phyloP scores from a whole-genome alignment of 1,284 basidiomycete species.

The Agaricales sp. region DNA sequence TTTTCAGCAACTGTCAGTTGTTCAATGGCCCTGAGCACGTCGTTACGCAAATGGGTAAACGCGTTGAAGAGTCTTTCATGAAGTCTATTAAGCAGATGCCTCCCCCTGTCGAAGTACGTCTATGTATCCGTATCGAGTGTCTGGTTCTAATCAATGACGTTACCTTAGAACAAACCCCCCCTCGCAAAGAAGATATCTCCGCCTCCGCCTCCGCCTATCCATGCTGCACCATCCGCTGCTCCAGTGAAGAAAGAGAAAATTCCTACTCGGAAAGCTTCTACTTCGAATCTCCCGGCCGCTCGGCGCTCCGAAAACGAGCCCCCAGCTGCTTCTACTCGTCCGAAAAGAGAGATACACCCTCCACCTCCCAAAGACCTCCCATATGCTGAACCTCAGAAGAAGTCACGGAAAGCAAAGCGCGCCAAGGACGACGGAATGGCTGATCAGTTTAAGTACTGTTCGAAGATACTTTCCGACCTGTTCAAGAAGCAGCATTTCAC shows the following conservation, averaged over 20 bases:
- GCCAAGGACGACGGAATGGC: constrained; percentile 60
- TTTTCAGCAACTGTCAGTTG: constrained; percentile 81
- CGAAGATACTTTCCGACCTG: constrained; percentile 69
- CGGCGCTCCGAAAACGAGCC: constrained; percentile 59
- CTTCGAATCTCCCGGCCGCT: constrained; percentile 51
- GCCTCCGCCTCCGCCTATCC: constrained; percentile 31
- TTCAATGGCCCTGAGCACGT: constrained; percentile 93
- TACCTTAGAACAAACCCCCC: constrained; percentile 38
- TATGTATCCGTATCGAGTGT: constrained; percentile 8
- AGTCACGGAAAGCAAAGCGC: constrained; percentile 49
- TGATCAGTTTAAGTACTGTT: constrained; percentile 83
- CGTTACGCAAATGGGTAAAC: constrained; percentile 71
- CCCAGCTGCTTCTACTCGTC: constrained; percentile 54
- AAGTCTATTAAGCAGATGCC: constrained; percentile 82
- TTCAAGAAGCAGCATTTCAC: constrained; percentile 71
- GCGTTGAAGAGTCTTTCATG: constrained; percentile 80
- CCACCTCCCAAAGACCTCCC: constrained; percentile 88
- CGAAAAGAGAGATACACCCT: constrained; percentile 95
- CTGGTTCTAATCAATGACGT: constrained; percentile 11
- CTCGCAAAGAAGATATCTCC: constrained; percentile 41
- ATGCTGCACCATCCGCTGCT: constrained; percentile 20
- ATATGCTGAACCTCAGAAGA: constrained; percentile 70
- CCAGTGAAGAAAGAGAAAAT: constrained; percentile 35
- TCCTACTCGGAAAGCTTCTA: constrained; percentile 55
- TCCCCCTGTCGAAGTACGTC: constrained; percentile 61